phyloP scores from a whole-genome alignment of 306 rosid species.

The Lablab purpureus region DNA sequence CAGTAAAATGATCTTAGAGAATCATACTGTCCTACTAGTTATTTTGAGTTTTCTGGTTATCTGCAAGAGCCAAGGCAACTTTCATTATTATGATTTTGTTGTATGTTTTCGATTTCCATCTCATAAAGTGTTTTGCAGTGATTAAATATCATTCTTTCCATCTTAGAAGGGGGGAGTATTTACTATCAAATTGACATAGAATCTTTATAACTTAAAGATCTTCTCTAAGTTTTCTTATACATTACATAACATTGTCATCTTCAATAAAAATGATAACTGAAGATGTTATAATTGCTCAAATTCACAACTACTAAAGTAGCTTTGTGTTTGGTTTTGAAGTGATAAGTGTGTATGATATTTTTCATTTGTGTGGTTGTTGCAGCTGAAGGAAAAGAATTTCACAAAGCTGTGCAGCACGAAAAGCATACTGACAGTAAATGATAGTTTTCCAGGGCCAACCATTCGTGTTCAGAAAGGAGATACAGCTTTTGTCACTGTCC shows the following conservation, averaged over 20 bases:
- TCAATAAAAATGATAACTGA: background rate
- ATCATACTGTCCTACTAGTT: background rate
- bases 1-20: background rate
- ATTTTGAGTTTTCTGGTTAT: constrained; percentile 3
- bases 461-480: constrained; percentile 41
- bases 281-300: background rate
- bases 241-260: background rate
- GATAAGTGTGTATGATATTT: background rate
- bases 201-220: background rate
- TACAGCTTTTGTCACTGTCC: constrained; percentile 41
- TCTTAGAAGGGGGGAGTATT: background rate
- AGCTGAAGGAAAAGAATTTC: constrained; percentile 46
- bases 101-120: background rate
- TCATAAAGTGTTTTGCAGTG: background rate
- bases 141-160: background rate
- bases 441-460: constrained; percentile 53
- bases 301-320: background rate
- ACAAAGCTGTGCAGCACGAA: constrained; percentile 48
- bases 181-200: background rate
- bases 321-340: background rate
- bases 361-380: background rate
- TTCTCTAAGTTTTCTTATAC: background rate
- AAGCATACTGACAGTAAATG: constrained; percentile 46
- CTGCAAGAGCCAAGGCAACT: constrained; percentile 18
- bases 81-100: constrained; percentile 6